A percentile compares a stretch with the other conserved stretches of the same genome.
Conservation (phyloP, 306 rosid genomes). For the Rubus parviflorus region DNA sequence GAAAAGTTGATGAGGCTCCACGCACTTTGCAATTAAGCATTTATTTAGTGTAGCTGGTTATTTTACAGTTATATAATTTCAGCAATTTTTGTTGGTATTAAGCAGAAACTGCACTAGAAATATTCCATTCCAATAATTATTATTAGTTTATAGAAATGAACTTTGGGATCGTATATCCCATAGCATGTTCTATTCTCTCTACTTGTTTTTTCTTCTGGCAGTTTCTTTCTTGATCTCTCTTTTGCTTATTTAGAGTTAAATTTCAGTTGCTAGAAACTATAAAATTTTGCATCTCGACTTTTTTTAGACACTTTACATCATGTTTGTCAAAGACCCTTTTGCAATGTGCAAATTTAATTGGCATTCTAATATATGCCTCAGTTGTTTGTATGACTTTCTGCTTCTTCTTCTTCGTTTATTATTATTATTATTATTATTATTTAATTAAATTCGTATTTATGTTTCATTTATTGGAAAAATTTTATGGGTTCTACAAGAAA, state of each 20-base stretch:
- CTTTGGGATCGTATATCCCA: conserved; percentile 30
- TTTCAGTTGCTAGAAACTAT: not conserved
- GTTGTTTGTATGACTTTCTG: not conserved
- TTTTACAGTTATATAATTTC: not conserved
- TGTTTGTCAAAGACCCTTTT: not conserved
- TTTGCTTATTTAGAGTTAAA: not conserved
- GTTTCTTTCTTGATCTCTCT: not conserved
- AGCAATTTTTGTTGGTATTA: conserved; percentile 21
- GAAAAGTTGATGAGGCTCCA: conserved; percentile 38
- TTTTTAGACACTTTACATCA: conserved; percentile 7
- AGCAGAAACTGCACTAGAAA: conserved; percentile 16
- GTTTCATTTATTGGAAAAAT: too few relatives aligned
- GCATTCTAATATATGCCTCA: not conserved
- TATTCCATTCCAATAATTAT: conserved; percentile 14
- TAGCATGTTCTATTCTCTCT: conserved; percentile 10
- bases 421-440: too few relatives aligned
- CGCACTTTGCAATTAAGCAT: conserved; percentile 22
- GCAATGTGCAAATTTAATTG: not conserved
- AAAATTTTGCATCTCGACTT: not conserved
- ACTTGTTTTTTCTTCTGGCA: conserved; percentile 25
- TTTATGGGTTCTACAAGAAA: too few relatives aligned
- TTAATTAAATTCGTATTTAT: too few relatives aligned
- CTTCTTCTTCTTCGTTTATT: too few relatives aligned
- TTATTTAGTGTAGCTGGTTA: conserved; percentile 22
- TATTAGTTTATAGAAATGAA: conserved; percentile 15